phyloP scores from a whole-genome alignment of 495 filamentous ascomycete genomes.

The Penicillium turbatum region DNA sequence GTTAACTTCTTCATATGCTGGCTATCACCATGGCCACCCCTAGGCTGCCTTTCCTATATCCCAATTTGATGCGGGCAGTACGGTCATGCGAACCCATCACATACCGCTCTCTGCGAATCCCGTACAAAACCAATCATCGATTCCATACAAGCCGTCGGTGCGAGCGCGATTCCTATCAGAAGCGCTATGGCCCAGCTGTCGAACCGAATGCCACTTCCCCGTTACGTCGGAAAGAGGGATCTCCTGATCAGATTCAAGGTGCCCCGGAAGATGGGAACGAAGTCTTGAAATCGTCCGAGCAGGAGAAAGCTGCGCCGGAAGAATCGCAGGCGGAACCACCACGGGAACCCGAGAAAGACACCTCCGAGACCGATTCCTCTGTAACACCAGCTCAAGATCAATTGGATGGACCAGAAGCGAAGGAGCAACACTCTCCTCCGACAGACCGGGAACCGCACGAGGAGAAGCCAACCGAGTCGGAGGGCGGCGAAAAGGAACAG shows the following conservation, averaged over 20 bases:
- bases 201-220: slow-evolving; percentile 44
- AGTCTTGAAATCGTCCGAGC: slow-evolving; percentile 10
- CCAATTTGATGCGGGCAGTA: slow-evolving; percentile 54
- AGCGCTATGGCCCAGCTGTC: slow-evolving; percentile 50
- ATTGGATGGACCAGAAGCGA: slow-evolving; percentile 14
- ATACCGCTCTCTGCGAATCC: slow-evolving; percentile 27
- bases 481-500: slow-evolving; percentile 13
- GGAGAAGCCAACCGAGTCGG: slow-evolving; percentile 15
- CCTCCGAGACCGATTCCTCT: slow-evolving; percentile 2
- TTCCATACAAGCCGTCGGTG: slow-evolving; percentile 41
- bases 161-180: slow-evolving; percentile 41
- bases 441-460: slow-evolving; percentile 22
- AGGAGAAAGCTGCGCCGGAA: slow-evolving; percentile 9
- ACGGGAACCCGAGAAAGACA: background rate
- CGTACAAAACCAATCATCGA: slow-evolving; percentile 15
- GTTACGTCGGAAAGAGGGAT: slow-evolving; percentile 22
- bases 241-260: slow-evolving; percentile 19
- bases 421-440: slow-evolving; percentile 10
- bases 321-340: slow-evolving; percentile 9
- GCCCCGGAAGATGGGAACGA: slow-evolving; percentile 18
- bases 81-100: slow-evolving; percentile 37
- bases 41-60: slow-evolving; percentile 71
- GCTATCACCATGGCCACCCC: slow-evolving; percentile 56
- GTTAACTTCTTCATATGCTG: background rate
- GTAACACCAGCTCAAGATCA: slow-evolving; percentile 1